phyloP scores from a whole-genome alignment of 164 flowering plant genomes.

The Hamamelis virginiana region DNA sequence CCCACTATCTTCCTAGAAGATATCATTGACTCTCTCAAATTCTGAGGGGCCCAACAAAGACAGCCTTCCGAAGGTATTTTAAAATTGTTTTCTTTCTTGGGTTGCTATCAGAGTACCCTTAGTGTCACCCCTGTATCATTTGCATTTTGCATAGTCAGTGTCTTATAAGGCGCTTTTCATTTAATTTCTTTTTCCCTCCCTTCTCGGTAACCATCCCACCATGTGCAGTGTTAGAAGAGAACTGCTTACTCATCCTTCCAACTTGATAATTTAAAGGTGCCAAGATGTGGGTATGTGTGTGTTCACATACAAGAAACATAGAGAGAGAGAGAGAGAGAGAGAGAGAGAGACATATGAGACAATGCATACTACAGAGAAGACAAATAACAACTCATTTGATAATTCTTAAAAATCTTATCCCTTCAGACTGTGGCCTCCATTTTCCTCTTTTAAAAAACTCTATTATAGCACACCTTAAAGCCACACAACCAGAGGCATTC shows the following conservation, averaged over 20 bases:
- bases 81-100: neutral
- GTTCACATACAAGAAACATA: neutral
- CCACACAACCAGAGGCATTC: conserved; percentile 16
- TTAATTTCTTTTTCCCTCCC: neutral
- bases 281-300: neutral
- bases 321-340: neutral
- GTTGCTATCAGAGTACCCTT: conserved; percentile 9
- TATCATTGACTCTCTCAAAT: neutral
- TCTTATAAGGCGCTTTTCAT: conserved; percentile 11
- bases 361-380: conserved; percentile 1
- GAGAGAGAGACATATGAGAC: neutral
- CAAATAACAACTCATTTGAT: conserved; percentile 8
- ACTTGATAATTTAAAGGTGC: neutral
- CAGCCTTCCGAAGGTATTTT: neutral
- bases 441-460: neutral
- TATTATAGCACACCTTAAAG: neutral
- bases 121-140: conserved; percentile 4
- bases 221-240: neutral
- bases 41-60: conserved; percentile 11
- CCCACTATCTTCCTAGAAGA: neutral
- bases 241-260: neutral
- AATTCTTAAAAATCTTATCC: conserved; percentile 17
- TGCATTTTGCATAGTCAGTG: neutral
- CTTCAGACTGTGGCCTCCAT: conserved; percentile 10
- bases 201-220: neutral